Evolutionary conservation across 371 early-diverging fungal genomes (phyloP).

Genomic region (Mortierella sp.): DNA sequence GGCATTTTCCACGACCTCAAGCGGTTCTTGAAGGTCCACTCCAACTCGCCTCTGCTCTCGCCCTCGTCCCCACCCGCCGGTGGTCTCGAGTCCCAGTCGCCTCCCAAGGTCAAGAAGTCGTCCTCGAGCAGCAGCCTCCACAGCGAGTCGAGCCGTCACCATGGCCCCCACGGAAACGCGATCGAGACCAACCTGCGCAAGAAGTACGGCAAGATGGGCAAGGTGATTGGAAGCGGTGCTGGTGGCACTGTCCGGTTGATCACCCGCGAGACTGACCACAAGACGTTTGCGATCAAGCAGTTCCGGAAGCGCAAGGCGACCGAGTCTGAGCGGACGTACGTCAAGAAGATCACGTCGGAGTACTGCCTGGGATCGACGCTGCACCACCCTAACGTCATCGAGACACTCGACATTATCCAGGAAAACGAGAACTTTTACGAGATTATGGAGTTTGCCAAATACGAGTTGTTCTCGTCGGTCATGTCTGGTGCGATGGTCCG

Average conservation of each 20-base stretch:
- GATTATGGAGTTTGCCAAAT: slow-evolving; percentile 88
- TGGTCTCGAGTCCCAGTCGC: not conserved
- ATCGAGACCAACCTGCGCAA: slow-evolving; percentile 27
- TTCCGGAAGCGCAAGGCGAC: slow-evolving; percentile 75
- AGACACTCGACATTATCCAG: slow-evolving; percentile 84
- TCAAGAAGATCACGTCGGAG: slow-evolving; percentile 85
- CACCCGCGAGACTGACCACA: slow-evolving; percentile 61
- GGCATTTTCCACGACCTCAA: slow-evolving; percentile 65
- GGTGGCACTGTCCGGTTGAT: slow-evolving; percentile 80
- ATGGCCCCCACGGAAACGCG: slow-evolving; percentile 25
- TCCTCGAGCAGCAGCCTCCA: not conserved
- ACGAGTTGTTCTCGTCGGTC: slow-evolving; percentile 79
- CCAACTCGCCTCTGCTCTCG: slow-evolving; percentile 31
- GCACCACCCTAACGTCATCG: slow-evolving; percentile 88
- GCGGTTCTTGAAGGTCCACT: slow-evolving; percentile 57
- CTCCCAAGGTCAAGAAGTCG: slow-evolving; percentile 18
- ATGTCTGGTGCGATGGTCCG: slow-evolving; percentile 73
- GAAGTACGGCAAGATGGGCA: slow-evolving; percentile 40
- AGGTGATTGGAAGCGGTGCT: slow-evolving; percentile 74
- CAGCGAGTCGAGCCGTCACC: slow-evolving; percentile 6
- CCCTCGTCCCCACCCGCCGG: slow-evolving; percentile 15
- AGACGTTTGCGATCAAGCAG: slow-evolving; percentile 82
- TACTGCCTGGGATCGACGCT: slow-evolving; percentile 85
- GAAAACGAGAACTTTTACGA: slow-evolving; percentile 69
- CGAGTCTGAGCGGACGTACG: slow-evolving; percentile 81